Evolutionary conservation across 371 early-diverging fungal species (phyloP), one percentile per base, ranked within the genome.

Genomic region (Mucor piriformis): DNA sequence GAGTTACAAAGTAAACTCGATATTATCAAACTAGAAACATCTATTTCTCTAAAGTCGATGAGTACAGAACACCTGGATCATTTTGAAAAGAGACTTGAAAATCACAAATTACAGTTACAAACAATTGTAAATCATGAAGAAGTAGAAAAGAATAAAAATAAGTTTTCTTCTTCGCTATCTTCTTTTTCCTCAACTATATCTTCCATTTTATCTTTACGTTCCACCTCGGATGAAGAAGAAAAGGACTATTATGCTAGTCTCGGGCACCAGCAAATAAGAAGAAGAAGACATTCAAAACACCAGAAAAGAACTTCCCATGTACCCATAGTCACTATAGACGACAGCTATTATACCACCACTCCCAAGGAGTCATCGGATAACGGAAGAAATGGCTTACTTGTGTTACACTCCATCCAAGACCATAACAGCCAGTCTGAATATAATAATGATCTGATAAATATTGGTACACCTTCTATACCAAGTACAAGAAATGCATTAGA

Each of bases 1-100:
- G 63, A 63, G 46, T 40, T 63, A 15, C 57, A 63, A 34, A 57
- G 57, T 10, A 43, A 54, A 29, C 21, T 63, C n/a, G 63, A 63
- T 20, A 57, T 63, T 2, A 40, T 63, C 5, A 63, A 57, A 51
- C 15, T 63, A 4, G 63, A 63, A 12, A 38, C 57, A 2, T 21
- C 57, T 0, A 55, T 42, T 29, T 63, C 63, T 7, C 16, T 57
- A 20, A 16, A 15, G 32, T 46, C 18, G 4, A 24, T 23, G 37
- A 25, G 37, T 16, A 7, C 5, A 25, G 34, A 23, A 13, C 38
- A 44, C 29, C 13, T 15, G 27, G 20, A 35, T 12, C 50, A 54
- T 42, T 58, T 64, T 3, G 59, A 64, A 29, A 64, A 48, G 16
- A 57, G 58, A 24, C 25, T 64, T 15, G 50, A 23, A 6, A 42